These are phyloP conservation scores for Nicotiana undulata DNA, from an alignment of 257 asterid genomes.

Conservation along the genomic window DNA sequence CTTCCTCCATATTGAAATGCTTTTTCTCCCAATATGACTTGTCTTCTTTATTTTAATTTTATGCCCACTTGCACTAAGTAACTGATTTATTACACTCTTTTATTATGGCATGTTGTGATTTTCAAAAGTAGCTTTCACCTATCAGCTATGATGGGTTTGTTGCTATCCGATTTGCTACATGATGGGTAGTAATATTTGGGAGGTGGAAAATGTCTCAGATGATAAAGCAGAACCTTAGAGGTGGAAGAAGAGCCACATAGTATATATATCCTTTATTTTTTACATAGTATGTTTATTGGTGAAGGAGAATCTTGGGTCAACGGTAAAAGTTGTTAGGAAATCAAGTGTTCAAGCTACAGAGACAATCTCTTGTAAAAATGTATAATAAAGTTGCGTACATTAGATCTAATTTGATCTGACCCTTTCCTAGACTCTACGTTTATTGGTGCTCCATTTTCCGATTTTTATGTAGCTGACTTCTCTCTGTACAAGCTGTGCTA, in stretches of 20 bases:
- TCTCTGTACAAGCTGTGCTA: constrained; percentile 21
- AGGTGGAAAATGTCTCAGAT: background rate
- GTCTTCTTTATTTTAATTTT: constrained; percentile 1
- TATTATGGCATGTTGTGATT: background rate
- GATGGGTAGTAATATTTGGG: background rate
- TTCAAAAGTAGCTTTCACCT: constrained; percentile 1
- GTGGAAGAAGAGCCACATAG: background rate
- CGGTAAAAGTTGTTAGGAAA: too few species aligned
- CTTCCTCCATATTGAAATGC: constrained; percentile 2
- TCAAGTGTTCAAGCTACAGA: too few species aligned
- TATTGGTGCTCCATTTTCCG: background rate
- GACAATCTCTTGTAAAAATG: too few species aligned
- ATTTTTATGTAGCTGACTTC: constrained; percentile 34
- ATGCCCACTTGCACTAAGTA: constrained; percentile 23
- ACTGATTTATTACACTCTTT: constrained; percentile 4
- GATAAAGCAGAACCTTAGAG: background rate
- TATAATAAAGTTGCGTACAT: too few species aligned
- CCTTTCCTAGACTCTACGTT: too few species aligned
- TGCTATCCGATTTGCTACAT: background rate
- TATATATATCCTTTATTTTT: background rate
- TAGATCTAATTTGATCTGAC: too few species aligned
- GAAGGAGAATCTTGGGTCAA: too few species aligned
- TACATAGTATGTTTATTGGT: too few species aligned
- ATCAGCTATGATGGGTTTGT: background rate
- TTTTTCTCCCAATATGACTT: background rate